Evolutionary conservation across 805 yeast genomes (phyloP).

Genomic region (Jamesozyma spencerorum): DNA sequence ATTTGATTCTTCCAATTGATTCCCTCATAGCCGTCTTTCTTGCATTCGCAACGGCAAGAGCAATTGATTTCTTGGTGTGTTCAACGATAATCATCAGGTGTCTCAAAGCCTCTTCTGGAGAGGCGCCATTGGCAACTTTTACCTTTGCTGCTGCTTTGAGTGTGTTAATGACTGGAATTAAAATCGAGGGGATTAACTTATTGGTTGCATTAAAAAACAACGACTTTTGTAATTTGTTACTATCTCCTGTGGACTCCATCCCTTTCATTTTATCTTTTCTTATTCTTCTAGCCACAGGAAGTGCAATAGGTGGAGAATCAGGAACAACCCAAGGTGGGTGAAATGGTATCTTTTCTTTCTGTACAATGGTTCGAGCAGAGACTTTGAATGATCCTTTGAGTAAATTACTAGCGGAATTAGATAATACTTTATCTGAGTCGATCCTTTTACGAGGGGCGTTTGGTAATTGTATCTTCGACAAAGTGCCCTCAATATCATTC

Average conservation of each 20-base stretch:
- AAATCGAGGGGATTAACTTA: constrained; percentile 20
- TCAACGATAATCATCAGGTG: constrained; percentile 25
- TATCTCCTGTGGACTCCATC: not conserved
- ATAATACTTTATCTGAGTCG: too few species aligned
- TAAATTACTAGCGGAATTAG: too few species aligned
- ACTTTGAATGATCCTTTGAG: too few species aligned
- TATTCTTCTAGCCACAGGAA: constrained; percentile 26
- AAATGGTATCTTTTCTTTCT: constrained; percentile 23
- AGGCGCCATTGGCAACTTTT: constrained; percentile 27
- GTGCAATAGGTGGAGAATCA: constrained; percentile 22
- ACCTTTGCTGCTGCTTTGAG: constrained; percentile 29
- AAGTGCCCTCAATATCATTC: constrained; percentile 20
- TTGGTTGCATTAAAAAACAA: constrained; percentile 10
- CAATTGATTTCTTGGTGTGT: constrained; percentile 26
- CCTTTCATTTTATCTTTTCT: constrained; percentile 6
- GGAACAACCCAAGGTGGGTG: constrained; percentile 32
- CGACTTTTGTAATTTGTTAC: constrained; percentile 6
- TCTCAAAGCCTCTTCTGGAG: constrained; percentile 25
- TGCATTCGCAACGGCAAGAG: constrained; percentile 4
- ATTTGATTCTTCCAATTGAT: not conserved
- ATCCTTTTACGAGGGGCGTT: not conserved
- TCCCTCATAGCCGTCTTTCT: not conserved
- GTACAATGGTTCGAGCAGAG: constrained; percentile 18
- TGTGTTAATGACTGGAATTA: constrained; percentile 27
- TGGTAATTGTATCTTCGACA: constrained; percentile 8